Evolutionary conservation across 768 basidiomycete genomes (phyloP).

Genomic region (Tulasnella sp.): DNA sequence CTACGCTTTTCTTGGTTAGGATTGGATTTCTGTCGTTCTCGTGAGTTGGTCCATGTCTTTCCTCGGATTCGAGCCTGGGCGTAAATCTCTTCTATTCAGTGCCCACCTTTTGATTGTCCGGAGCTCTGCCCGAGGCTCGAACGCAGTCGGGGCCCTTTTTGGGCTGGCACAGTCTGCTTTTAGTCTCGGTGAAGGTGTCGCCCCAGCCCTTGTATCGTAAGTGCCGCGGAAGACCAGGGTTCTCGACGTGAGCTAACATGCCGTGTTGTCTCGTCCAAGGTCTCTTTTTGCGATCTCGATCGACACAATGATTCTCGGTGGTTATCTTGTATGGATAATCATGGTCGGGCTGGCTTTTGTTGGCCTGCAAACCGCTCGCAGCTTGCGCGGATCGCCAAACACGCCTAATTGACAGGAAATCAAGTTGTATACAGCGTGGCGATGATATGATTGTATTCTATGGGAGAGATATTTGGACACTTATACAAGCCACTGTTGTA

Average conservation of each 20-base stretch:
- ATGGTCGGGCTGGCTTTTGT: not conserved
- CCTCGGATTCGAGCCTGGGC: not conserved
- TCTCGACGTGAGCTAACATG: not conserved
- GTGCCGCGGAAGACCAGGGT: not conserved
- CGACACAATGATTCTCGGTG: slow-evolving; percentile 8
- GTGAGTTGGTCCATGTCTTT: not conserved
- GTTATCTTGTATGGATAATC: slow-evolving; percentile 7
- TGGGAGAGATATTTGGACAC: not conserved
- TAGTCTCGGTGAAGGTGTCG: slow-evolving; percentile 5
- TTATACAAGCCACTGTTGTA: not conserved
- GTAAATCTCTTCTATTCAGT: not conserved
- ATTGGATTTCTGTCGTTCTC: slow-evolving; percentile 1
- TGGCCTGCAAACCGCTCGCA: not conserved
- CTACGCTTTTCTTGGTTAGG: not conserved
- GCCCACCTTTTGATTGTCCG: not conserved
- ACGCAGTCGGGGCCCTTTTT: not conserved
- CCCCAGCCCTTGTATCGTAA: slow-evolving; percentile 2
- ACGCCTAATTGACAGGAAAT: not conserved
- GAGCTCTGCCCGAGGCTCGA: not conserved
- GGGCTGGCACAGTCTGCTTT: slow-evolving; percentile 4
- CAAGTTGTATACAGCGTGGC: not conserved
- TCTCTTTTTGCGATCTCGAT: slow-evolving; percentile 3
- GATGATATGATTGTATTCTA: not conserved
- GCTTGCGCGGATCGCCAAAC: not conserved
- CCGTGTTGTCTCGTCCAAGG: not conserved